These are phyloP conservation scores for Lentinula sp. DNA, from an alignment of 768 basidiomycete species.

Conservation along the genomic window DNA sequence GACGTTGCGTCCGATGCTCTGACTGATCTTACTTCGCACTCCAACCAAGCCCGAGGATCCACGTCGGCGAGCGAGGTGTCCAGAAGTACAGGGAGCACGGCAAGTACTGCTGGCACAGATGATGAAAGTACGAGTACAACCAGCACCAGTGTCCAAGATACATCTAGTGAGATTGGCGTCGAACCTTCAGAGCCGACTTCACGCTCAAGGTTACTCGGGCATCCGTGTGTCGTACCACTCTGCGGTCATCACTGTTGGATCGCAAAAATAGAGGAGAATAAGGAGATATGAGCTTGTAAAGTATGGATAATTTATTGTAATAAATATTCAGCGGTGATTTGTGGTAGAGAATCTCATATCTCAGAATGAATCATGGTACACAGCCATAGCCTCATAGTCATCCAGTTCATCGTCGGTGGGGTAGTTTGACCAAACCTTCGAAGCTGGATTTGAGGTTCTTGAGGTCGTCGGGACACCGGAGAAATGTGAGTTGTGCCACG, in stretches of 20 bases:
- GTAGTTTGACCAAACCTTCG: not conserved
- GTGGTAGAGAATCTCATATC: not conserved
- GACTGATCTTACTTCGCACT: conserved; percentile 8
- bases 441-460: conserved; percentile 13
- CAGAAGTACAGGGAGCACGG: conserved; percentile 12
- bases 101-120: conserved; percentile 13
- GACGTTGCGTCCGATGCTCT: conserved; percentile 28
- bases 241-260: conserved; percentile 80
- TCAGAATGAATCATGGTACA: conserved; percentile 19
- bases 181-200: conserved; percentile 12
- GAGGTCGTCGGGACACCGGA: conserved; percentile 8
- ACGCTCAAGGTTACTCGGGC: conserved; percentile 35
- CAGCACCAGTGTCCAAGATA: conserved; percentile 13
- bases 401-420: conserved; percentile 30
- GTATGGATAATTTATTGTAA: not conserved
- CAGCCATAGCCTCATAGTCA: conserved; percentile 24
- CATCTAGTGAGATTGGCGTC: conserved; percentile 10
- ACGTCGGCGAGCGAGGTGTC: conserved; percentile 8
- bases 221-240: conserved; percentile 64
- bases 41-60: conserved; percentile 6
- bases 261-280: not conserved
- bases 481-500: conserved; percentile 32
- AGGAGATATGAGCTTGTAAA: not conserved
- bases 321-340: not conserved
- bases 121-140: conserved; percentile 12